Evolutionary conservation across 2,329 filamentous ascomycete species (phyloP).

Genomic region (Fusarium armeniacum): DNA sequence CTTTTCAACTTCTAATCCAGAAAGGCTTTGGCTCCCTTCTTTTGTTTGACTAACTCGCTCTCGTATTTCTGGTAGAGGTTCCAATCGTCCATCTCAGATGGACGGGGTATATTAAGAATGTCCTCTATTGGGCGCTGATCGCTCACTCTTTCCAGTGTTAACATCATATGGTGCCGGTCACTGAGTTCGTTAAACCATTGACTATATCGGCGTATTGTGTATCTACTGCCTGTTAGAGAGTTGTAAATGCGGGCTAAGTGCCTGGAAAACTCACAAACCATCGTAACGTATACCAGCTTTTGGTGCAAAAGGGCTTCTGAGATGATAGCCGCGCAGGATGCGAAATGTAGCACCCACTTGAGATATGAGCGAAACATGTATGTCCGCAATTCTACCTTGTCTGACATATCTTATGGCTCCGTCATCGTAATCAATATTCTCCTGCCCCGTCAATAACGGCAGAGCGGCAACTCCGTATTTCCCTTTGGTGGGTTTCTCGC

Average conservation of each 20-base stretch:
- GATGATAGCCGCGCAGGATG: conserved; percentile 65
- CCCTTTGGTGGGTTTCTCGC: conserved; percentile 62
- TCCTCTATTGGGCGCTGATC: conserved; percentile 60
- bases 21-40: conserved; percentile 58
- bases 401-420: conserved; percentile 60
- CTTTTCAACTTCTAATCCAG: conserved; percentile 58
- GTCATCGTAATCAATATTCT: conserved; percentile 56
- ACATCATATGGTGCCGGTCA: conserved; percentile 59
- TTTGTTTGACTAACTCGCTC: conserved; percentile 58
- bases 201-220: conserved; percentile 64
- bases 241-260: not conserved
- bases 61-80: conserved; percentile 63
- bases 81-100: conserved; percentile 71
- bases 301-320: conserved; percentile 67
- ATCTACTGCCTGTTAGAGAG: conserved; percentile 55
- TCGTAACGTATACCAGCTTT: conserved; percentile 69
- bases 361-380: conserved; percentile 64
- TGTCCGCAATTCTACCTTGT: conserved; percentile 60
- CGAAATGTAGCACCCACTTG: conserved; percentile 65
- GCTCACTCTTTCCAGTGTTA: conserved; percentile 62
- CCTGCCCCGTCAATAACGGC: conserved; percentile 66
- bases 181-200: conserved; percentile 48
- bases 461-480: conserved; percentile 62
- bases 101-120: conserved; percentile 62
- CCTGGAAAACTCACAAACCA: conserved; percentile 62